Percentiles rank a stretch among this genome's conserved stretches.
Conservation (phyloP, 805 yeast species). For the Wickerhamomyces tratensis region DNA sequence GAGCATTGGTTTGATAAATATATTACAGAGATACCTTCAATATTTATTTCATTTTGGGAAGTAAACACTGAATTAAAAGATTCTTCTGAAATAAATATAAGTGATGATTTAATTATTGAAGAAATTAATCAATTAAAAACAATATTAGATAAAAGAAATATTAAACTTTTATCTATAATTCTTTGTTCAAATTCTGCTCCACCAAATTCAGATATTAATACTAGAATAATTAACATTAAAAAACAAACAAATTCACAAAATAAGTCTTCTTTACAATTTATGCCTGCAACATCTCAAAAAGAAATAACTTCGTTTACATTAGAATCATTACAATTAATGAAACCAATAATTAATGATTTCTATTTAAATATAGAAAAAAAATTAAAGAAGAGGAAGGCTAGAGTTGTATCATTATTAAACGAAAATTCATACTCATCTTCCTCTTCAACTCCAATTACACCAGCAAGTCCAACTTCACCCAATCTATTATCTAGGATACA, state of each 20-base stretch:
- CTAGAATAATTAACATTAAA: slow-evolving; percentile 27
- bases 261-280: slow-evolving; percentile 32
- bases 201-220: slow-evolving; percentile 22
- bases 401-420: slow-evolving; percentile 4
- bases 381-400: slow-evolving; percentile 27
- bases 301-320: slow-evolving; percentile 32
- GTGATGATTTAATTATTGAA: slow-evolving; percentile 13
- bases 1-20: slow-evolving; percentile 47
- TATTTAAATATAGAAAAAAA: slow-evolving; percentile 31
- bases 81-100: slow-evolving; percentile 16
- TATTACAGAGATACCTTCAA: slow-evolving; percentile 34
- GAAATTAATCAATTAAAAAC: slow-evolving; percentile 27
- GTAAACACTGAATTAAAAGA: slow-evolving; percentile 9
- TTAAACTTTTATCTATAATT: slow-evolving; percentile 26
- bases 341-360: slow-evolving; percentile 33
- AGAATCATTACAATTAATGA: slow-evolving; percentile 27
- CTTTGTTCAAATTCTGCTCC: slow-evolving; percentile 16
- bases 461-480: slow-evolving; percentile 1
- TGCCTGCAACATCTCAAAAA: slow-evolving; percentile 28
- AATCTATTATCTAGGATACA: slow-evolving; percentile 4
- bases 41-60: slow-evolving; percentile 35
- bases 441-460: neutral
- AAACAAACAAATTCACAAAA: slow-evolving; percentile 22
- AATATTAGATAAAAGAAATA: slow-evolving; percentile 19
- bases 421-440: neutral